Conservation (phyloP, 495 filamentous ascomycete species). For the Aspergillus diversus region DNA sequence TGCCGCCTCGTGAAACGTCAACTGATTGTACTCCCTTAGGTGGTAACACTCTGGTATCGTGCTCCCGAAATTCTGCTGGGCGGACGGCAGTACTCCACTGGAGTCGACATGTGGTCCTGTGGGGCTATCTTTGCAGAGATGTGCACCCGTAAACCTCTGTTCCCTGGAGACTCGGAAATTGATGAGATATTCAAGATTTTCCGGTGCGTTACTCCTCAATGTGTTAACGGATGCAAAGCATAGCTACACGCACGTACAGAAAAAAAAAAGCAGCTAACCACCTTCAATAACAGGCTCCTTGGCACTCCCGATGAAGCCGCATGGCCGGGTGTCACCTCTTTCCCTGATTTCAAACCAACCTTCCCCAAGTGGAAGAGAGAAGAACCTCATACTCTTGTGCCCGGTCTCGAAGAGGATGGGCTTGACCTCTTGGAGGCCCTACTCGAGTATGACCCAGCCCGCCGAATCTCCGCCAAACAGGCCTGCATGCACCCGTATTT, state of each 20-base stretch:
- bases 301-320: constrained; percentile 86
- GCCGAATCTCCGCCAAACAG: constrained; percentile 94
- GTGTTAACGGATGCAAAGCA: neutral
- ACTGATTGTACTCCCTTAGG: constrained; percentile 46
- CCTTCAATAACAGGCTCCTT: constrained; percentile 63
- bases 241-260: neutral
- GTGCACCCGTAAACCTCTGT: constrained; percentile 96
- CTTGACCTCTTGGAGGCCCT: constrained; percentile 87
- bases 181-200: constrained; percentile 99
- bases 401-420: constrained; percentile 71
- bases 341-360: constrained; percentile 95
- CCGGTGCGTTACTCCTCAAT: constrained; percentile 57
- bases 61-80: constrained; percentile 97
- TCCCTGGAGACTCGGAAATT: constrained; percentile 98
- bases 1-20: neutral
- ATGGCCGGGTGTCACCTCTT: constrained; percentile 97
- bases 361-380: constrained; percentile 96
- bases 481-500: constrained; percentile 94
- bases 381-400: constrained; percentile 56
- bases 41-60: constrained; percentile 98
- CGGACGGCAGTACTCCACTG: constrained; percentile 95
- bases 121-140: constrained; percentile 99
- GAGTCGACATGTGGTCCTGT: constrained; percentile 99
- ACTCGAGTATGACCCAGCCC: constrained; percentile 93
- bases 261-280: neutral